These are phyloP conservation scores for Apiotrichum porosum DNA, from an alignment of 1,284 basidiomycete genomes.

Conservation along the genomic window DNA sequence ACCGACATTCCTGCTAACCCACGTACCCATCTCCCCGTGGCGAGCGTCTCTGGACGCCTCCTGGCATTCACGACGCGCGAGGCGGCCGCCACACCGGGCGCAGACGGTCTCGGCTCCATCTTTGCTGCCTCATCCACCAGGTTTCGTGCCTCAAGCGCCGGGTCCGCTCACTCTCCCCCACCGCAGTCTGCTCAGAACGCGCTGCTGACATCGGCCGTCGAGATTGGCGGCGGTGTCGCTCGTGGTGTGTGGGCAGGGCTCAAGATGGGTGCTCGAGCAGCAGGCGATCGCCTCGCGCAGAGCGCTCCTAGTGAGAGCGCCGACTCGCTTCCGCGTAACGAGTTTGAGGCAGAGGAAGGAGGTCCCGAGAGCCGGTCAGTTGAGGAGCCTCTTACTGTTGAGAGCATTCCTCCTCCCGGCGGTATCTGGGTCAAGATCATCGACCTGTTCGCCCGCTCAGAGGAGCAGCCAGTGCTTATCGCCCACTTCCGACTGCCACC, in stretches of 20 bases:
- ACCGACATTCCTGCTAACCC: slow-evolving; percentile 16
- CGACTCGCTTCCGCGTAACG: neutral
- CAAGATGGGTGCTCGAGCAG: slow-evolving; percentile 40
- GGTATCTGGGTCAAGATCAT: slow-evolving; percentile 42
- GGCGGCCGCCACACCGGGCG: slow-evolving; percentile 23
- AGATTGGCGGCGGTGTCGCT: slow-evolving; percentile 43
- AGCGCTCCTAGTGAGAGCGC: slow-evolving; percentile 33
- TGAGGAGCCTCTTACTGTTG: slow-evolving; percentile 3
- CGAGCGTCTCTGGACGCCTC: slow-evolving; percentile 33
- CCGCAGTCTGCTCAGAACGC: slow-evolving; percentile 20
- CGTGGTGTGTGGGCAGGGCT: slow-evolving; percentile 45
- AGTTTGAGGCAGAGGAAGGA: neutral
- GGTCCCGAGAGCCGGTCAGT: slow-evolving; percentile 12
- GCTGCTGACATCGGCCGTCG: slow-evolving; percentile 34
- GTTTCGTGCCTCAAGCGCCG: slow-evolving; percentile 1
- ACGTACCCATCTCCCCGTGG: slow-evolving; percentile 22
- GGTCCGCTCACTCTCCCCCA: neutral
- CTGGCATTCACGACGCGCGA: slow-evolving; percentile 29
- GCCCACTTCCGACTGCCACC: slow-evolving; percentile 41
- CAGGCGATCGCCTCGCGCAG: slow-evolving; percentile 27
- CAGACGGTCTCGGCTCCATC: slow-evolving; percentile 35
- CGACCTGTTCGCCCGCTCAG: slow-evolving; percentile 23
- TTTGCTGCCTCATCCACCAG: slow-evolving; percentile 17
- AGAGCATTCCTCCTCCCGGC: neutral
- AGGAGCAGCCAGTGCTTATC: slow-evolving; percentile 11